phyloP scores from a whole-genome alignment of 2,329 filamentous ascomycete species.

The Penicillium sp. region DNA sequence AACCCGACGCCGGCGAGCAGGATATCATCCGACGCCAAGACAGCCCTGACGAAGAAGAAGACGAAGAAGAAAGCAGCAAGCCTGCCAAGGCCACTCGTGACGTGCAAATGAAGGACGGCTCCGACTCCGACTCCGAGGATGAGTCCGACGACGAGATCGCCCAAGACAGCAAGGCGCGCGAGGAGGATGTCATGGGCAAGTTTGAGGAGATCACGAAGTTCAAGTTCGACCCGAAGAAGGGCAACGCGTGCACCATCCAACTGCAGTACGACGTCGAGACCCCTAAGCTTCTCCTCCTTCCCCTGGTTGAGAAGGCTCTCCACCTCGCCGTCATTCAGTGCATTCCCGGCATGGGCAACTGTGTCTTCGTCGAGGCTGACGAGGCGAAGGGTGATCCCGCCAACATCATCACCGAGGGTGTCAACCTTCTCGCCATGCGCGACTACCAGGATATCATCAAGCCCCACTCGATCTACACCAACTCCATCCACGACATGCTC shows the following conservation, averaged over 20 bases:
- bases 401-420: constrained; percentile 72
- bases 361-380: constrained; percentile 64
- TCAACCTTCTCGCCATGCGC: constrained; percentile 89
- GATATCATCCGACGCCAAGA: constrained; percentile 67
- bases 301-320: constrained; percentile 78
- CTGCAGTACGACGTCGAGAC: constrained; percentile 76
- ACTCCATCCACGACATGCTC: constrained; percentile 86
- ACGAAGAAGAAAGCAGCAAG: constrained; percentile 49
- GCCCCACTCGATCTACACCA: constrained; percentile 81
- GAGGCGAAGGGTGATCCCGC: constrained; percentile 49
- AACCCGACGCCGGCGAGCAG: constrained; percentile 89
- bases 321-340: constrained; percentile 80
- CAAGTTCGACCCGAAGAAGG: constrained; percentile 71
- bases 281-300: constrained; percentile 90
- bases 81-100: constrained; percentile 33
- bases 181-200: constrained; percentile 62
- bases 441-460: constrained; percentile 81
- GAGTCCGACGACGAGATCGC: constrained; percentile 42
- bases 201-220: constrained; percentile 70
- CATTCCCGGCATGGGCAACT: constrained; percentile 71
- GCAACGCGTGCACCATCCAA: constrained; percentile 74
- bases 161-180: constrained; percentile 51
- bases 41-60: constrained; percentile 52
- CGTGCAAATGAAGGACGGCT: constrained; percentile 33
- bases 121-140: constrained; percentile 34